Evolutionary conservation across 2,329 filamentous ascomycete genomes (phyloP).

Genomic region (Simplicillium sp.): DNA sequence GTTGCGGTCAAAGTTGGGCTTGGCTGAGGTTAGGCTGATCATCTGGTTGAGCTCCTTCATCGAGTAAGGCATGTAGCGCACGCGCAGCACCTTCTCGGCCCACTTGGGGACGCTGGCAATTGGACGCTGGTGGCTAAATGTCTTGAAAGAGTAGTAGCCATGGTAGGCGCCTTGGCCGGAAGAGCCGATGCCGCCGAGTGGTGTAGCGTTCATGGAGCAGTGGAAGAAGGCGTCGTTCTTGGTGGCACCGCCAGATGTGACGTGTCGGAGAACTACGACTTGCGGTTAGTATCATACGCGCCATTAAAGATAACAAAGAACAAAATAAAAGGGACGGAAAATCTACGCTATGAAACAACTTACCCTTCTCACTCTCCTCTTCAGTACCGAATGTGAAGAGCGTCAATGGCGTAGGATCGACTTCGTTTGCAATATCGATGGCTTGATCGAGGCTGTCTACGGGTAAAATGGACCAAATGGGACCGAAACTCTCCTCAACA

Average conservation of each 20-base stretch:
- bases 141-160: slow-evolving; percentile 64
- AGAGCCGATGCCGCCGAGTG: slow-evolving; percentile 77
- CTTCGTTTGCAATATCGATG: slow-evolving; percentile 68
- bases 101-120: slow-evolving; percentile 55
- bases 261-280: slow-evolving; percentile 43
- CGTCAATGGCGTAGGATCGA: slow-evolving; percentile 75
- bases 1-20: slow-evolving; percentile 54
- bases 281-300: background rate
- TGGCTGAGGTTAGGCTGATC: slow-evolving; percentile 28
- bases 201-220: slow-evolving; percentile 57
- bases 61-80: slow-evolving; percentile 59
- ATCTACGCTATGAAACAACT: slow-evolving; percentile 12
- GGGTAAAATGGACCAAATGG: slow-evolving; percentile 76
- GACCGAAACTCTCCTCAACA: slow-evolving; percentile 81
- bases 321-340: too few relatives aligned
- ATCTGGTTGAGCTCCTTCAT: slow-evolving; percentile 33
- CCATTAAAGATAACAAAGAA: background rate
- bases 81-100: slow-evolving; percentile 56
- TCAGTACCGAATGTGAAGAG: slow-evolving; percentile 81
- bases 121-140: slow-evolving; percentile 52
- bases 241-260: slow-evolving; percentile 59
- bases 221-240: slow-evolving; percentile 64
- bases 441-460: slow-evolving; percentile 77
- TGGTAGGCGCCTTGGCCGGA: slow-evolving; percentile 71
- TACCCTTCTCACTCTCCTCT: slow-evolving; percentile 65